These are phyloP conservation scores for Cadophora malorum DNA, from an alignment of 2,329 filamentous ascomycete genomes.

Conservation along the genomic window DNA sequence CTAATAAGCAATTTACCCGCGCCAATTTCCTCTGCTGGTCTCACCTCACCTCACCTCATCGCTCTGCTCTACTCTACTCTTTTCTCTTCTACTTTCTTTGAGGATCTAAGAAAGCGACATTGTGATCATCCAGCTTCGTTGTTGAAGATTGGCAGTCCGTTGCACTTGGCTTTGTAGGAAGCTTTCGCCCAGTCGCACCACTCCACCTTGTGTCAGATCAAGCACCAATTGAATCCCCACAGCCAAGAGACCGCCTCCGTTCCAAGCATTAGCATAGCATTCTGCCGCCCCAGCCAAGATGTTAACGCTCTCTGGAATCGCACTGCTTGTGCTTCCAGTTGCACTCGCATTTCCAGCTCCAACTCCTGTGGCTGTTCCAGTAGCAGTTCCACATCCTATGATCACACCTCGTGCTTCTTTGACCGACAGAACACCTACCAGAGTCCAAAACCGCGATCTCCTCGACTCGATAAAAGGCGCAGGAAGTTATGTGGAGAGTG, in stretches of 20 bases:
- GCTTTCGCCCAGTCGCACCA: constrained; percentile 15
- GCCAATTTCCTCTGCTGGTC: neutral
- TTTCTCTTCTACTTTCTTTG: neutral
- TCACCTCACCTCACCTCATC: neutral
- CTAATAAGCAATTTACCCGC: constrained; percentile 14
- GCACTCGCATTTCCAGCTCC: constrained; percentile 39
- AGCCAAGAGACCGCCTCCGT: constrained; percentile 8
- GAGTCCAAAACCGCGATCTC: constrained; percentile 52
- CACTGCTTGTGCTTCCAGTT: constrained; percentile 36
- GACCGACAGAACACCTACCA: constrained; percentile 47
- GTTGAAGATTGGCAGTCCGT: neutral
- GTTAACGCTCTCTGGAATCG: constrained; percentile 24
- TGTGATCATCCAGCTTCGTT: neutral
- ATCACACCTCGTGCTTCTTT: constrained; percentile 55
- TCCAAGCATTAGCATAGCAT: neutral
- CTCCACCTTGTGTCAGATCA: neutral
- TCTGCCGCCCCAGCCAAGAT: constrained; percentile 19
- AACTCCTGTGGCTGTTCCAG: constrained; percentile 33
- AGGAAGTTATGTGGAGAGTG: constrained; percentile 56
- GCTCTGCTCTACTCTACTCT: neutral
- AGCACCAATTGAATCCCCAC: neutral
- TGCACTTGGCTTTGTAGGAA: neutral
- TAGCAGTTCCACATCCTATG: constrained; percentile 48
- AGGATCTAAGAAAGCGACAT: neutral
- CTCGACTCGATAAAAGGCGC: constrained; percentile 56